phyloP scores from a whole-genome alignment of 2,329 filamentous ascomycete species.

The Helotiales sp. region DNA sequence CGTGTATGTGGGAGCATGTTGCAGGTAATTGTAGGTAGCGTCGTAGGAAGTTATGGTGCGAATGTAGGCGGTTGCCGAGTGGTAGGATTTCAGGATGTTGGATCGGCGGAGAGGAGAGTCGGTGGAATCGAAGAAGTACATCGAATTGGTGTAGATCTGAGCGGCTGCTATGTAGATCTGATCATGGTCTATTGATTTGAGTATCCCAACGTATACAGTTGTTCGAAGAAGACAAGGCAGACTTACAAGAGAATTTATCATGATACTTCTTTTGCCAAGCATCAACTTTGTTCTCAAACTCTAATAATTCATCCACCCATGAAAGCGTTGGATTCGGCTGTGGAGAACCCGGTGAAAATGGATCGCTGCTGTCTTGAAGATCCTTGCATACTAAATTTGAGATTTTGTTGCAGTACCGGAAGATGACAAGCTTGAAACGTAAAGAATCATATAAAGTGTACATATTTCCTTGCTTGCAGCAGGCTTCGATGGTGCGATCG shows the following conservation, averaged over 20 bases:
- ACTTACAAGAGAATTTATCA: not conserved
- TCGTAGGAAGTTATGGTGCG: not conserved
- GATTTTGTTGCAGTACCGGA: slow-evolving; percentile 10
- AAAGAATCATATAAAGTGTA: slow-evolving; percentile 10
- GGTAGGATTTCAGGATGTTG: slow-evolving; percentile 16
- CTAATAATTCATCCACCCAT: not conserved
- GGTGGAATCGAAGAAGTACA: slow-evolving; percentile 26
- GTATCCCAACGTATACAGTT: not conserved
- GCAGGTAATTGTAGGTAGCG: slow-evolving; percentile 6
- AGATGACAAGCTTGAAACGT: slow-evolving; percentile 12
- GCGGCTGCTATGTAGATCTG: slow-evolving; percentile 19
- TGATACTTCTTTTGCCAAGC: not conserved
- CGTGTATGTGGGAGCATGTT: slow-evolving; percentile 5
- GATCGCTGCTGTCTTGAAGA: not conserved
- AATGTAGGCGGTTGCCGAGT: slow-evolving; percentile 8
- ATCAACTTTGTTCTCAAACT: not conserved
- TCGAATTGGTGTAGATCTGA: slow-evolving; percentile 26
- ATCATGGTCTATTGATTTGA: not conserved
- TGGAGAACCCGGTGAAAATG: not conserved
- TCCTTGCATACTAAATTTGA: not conserved
- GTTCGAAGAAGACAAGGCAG: not conserved
- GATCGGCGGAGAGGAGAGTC: not conserved
- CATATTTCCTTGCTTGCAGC: slow-evolving; percentile 7
- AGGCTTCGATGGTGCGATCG: slow-evolving; percentile 12
- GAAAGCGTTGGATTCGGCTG: not conserved